Conservation (phyloP, 208 protist genomes). For the Trypanosomatidae sp. region DNA sequence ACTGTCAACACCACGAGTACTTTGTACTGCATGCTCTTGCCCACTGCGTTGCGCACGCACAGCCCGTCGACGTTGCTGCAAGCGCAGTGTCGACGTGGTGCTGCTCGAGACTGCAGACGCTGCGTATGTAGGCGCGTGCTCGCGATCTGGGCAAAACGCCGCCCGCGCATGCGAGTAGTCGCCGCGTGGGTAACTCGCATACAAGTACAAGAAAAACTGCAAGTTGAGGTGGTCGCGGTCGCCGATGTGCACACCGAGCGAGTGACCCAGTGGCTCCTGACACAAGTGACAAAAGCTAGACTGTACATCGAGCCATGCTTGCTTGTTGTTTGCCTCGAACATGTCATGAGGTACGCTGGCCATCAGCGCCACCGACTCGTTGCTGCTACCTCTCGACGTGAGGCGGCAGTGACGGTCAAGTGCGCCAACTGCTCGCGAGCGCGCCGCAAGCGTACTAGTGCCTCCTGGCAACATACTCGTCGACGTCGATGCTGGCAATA, state of each 20-base stretch:
- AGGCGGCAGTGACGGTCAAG: constrained; percentile 15
- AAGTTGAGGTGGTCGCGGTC: constrained; percentile 74
- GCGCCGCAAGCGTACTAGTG: too few species aligned
- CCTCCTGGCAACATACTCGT: too few species aligned
- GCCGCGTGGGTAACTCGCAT: constrained; percentile 38
- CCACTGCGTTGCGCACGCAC: neutral
- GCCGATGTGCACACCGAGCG: constrained; percentile 36
- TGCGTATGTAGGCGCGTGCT: too few species aligned
- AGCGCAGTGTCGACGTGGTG: too few species aligned
- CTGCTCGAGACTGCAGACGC: too few species aligned
- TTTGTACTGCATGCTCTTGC: neutral
- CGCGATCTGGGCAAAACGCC: too few species aligned
- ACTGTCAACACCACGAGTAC: neutral
- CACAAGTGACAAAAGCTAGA: constrained; percentile 69
- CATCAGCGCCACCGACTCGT: constrained; percentile 12
- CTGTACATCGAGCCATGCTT: constrained; percentile 54
- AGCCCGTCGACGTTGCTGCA: too few species aligned
- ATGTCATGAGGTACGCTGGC: constrained; percentile 11
- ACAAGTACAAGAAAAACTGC: constrained; percentile 76
- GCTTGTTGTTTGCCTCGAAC: constrained; percentile 72
- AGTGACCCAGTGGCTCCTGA: constrained; percentile 59
- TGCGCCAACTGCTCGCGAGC: neutral
- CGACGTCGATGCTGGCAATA: too few species aligned
- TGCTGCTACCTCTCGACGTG: constrained; percentile 16
- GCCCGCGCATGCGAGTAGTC: constrained; percentile 1